Conservation (phyloP, 2,329 filamentous ascomycete genomes). For the Aspergillus pseudotamarii region DNA sequence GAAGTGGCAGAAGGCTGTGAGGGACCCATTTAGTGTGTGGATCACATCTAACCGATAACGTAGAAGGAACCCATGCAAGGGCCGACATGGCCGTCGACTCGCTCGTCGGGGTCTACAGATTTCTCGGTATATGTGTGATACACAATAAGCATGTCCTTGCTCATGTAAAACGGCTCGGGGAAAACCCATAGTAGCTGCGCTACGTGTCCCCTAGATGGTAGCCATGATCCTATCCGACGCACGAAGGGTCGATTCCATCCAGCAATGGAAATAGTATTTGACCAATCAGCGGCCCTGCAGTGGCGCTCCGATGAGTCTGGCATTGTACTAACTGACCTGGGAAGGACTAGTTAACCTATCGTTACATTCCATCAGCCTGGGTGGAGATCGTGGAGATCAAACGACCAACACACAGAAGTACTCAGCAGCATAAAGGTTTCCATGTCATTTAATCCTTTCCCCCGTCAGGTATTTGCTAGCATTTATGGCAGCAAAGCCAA, state of each 20-base stretch:
- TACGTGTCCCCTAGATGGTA: not conserved
- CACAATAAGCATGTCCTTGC: not conserved
- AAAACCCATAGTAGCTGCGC: not conserved
- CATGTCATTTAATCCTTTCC: too few species aligned
- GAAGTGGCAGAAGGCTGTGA: not conserved
- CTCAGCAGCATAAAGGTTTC: not conserved
- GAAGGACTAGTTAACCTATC: not conserved
- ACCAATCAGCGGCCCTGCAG: not conserved
- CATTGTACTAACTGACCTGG: not conserved
- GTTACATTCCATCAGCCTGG: not conserved
- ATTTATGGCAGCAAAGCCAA: not conserved
- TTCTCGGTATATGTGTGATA: not conserved
- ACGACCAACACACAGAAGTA: not conserved
- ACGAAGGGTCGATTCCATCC: not conserved
- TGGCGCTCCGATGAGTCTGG: not conserved
- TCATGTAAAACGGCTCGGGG: not conserved
- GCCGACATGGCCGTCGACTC: not conserved
- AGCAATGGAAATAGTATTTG: not conserved
- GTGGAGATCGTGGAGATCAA: not conserved
- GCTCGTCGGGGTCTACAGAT: not conserved
- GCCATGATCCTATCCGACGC: not conserved
- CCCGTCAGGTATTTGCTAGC: not conserved
- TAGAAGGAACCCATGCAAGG: not conserved
- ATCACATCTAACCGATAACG: not conserved
- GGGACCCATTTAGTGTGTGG: not conserved